These are phyloP conservation scores for Syzygium oleosum DNA, from an alignment of 345 rosid genomes.

Conservation along the genomic window DNA sequence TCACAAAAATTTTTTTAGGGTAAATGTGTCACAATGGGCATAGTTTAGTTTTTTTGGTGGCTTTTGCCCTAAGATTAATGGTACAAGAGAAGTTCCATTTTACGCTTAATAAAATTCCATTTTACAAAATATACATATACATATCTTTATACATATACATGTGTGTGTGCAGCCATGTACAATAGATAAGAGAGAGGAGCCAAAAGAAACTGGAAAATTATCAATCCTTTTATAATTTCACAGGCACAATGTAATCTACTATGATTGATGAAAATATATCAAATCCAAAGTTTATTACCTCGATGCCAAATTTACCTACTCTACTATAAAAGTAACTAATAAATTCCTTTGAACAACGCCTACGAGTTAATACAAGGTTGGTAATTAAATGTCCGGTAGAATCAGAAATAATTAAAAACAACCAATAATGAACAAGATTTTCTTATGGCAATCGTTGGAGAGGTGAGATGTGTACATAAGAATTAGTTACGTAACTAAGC, in stretches of 20 bases:
- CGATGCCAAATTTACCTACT: not conserved
- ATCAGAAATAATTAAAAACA: not conserved
- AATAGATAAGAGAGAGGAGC: not conserved
- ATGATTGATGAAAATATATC: not conserved
- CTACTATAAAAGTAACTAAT: not conserved
- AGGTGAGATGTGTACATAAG: not conserved
- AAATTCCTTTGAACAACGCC: not conserved
- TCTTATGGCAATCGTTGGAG: not conserved
- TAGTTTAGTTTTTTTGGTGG: no score
- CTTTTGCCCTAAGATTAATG: not conserved
- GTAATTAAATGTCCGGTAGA: not conserved
- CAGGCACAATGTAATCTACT: not conserved
- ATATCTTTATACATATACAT: no score
- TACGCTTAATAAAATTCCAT: not conserved
- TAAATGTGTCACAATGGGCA: no score
- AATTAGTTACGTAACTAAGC: not conserved
- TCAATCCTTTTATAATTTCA: not conserved
- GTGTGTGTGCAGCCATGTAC: rapidly evolving
- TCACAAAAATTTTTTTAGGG: no score
- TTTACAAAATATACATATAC: no score
- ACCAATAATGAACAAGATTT: not conserved
- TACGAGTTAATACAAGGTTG: not conserved
- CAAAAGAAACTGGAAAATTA: not conserved
- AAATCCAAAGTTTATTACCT: not conserved
- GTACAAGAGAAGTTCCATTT: not conserved